Conservation (phyloP, 1,284 basidiomycete species). For the Mycosarcoma mackinlayi region DNA sequence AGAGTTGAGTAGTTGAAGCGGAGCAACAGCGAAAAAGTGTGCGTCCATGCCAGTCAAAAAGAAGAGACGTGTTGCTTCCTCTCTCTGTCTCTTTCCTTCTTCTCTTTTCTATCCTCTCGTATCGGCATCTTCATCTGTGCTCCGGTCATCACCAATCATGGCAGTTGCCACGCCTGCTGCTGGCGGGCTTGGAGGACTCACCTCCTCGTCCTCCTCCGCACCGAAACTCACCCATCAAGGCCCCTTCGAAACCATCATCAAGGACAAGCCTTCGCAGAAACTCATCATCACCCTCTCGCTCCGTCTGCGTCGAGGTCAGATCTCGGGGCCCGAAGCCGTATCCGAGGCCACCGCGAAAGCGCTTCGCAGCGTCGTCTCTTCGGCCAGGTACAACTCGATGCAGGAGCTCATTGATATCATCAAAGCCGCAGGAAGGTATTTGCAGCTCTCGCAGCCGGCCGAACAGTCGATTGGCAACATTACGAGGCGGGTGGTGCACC, state of each 20-base stretch:
- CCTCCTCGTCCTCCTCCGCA: not conserved
- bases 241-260: constrained; percentile 42
- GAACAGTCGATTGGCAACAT: constrained; percentile 96
- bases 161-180: not conserved
- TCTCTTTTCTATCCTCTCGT: not conserved
- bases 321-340: constrained; percentile 69
- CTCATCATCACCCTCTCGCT: constrained; percentile 53
- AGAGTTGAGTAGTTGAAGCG: constrained; percentile 9
- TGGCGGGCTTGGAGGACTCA: not conserved
- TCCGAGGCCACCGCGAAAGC: constrained; percentile 89
- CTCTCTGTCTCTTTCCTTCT: not conserved
- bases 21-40: not conserved
- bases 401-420: constrained; percentile 86
- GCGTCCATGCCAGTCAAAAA: not conserved
- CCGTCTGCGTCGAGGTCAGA: constrained; percentile 48
- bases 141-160: not conserved
- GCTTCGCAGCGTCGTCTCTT: constrained; percentile 86
- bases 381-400: constrained; percentile 85
- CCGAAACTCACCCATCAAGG: constrained; percentile 29
- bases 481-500: constrained; percentile 87
- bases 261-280: constrained; percentile 47
- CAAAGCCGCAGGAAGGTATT: constrained; percentile 79
- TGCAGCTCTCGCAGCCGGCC: constrained; percentile 87
- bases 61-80: constrained; percentile 9
- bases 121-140: not conserved